Evolutionary conservation across 2,329 filamentous ascomycete species (phyloP).

Genomic region (Camillea tinctor): DNA sequence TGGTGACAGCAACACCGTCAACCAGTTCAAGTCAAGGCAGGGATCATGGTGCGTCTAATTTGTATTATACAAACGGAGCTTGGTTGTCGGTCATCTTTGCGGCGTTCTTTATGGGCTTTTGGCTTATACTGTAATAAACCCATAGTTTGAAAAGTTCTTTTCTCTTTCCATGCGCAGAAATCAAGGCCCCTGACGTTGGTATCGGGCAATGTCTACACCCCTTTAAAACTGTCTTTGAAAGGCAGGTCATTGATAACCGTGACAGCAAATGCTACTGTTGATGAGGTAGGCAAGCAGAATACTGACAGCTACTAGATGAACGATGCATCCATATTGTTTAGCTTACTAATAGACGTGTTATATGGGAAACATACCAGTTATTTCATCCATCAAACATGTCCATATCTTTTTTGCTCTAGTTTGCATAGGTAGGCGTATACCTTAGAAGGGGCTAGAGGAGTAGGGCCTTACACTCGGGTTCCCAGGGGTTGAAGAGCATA

Average conservation of each 20-base stretch:
- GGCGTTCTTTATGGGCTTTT: not conserved
- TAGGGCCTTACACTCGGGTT: not conserved
- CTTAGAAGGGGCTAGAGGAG: not conserved
- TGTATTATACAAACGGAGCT: not conserved
- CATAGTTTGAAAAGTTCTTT: not conserved
- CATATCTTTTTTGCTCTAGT: not conserved
- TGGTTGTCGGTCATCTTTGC: not conserved
- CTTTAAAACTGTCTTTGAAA: not conserved
- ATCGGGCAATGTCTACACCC: not conserved
- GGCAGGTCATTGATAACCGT: not conserved
- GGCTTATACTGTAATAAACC: not conserved
- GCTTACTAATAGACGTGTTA: not conserved
- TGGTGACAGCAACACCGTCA: constrained; percentile 3
- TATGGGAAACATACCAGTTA: not conserved
- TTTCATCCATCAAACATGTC: not conserved
- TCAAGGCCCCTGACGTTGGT: not conserved
- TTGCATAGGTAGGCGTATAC: not conserved
- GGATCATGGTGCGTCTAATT: not conserved
- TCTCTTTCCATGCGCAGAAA: not conserved
- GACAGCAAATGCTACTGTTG: not conserved
- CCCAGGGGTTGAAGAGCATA: not conserved
- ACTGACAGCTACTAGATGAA: not conserved
- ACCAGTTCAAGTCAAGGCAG: not conserved
- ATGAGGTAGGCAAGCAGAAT: not conserved
- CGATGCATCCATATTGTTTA: not conserved